Evolutionary conservation across 2,329 filamentous ascomycete species (phyloP), one percentile per base, ranked within the genome.

Genomic region (Alternaria conjuncta): DNA sequence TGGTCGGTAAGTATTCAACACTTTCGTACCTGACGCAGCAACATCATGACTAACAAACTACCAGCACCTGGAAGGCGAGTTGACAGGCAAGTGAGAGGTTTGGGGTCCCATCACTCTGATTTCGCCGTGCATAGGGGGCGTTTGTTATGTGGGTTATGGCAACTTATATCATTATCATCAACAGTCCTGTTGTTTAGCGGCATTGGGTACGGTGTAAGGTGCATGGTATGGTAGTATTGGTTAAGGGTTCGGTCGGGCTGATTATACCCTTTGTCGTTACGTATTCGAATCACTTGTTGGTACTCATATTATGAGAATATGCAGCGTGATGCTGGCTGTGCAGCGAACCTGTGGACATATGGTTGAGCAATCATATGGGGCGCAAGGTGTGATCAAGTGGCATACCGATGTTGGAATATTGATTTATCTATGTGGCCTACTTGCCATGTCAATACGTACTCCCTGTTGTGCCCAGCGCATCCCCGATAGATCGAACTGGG

Each of bases 1-100:
- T 98, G 95, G 95, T 81, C 74, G 65, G 76, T 79, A 55, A 68
- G 76, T 75, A 23, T 6, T 53, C 49, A 21, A 53, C 20, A 23
- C 13, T 20, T 18, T 41, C 8, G 15, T 53, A 20, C 11, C n/a
- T 21, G 23, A 18, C n/a, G 5, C 20, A n/a, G 9, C 3, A 23
- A 43, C 13, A 20, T 43, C 2, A 36, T 30, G 49, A 36, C 65
- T 68, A 62, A 67, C 23, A 11, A 20, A 51, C 7, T 7, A 32
- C 13, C 55, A 77, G 75, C 75, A 77, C 67, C 67, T 77, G 20
- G 75, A 77, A 63, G 62, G 69, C n/a, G 75, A 77, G 54, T 68
- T 75, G 21, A 68, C 68, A 10, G 74, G 74, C 20, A 77, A 77
- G 55, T 77, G 61, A 54, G 26, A 15, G 15, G 11, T 12, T 36